phyloP scores from a whole-genome alignment of 2,329 filamentous ascomycete genomes.

The Blumeria hordei region DNA sequence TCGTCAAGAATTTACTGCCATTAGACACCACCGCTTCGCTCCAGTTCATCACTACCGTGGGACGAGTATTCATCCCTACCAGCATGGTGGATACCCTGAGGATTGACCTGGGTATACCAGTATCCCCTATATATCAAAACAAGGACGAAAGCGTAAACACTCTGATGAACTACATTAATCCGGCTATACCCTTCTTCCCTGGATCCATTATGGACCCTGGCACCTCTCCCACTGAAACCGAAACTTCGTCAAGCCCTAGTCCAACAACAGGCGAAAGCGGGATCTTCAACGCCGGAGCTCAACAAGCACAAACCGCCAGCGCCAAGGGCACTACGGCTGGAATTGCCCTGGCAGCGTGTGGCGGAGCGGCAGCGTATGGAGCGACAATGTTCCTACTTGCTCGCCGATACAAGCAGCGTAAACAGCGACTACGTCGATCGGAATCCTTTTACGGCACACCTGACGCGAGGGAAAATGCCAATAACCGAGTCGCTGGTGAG shows the following conservation, averaged over 20 bases:
- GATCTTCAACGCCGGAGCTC: constrained; percentile 17
- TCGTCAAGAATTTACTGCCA: constrained; percentile 49
- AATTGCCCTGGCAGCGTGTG: constrained; percentile 38
- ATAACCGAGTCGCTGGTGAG: constrained; percentile 25
- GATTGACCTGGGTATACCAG: constrained; percentile 44
- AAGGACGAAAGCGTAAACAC: constrained; percentile 38
- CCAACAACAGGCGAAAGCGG: constrained; percentile 17
- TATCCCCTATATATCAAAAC: constrained; percentile 54
- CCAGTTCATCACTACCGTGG: constrained; percentile 63
- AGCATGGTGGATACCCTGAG: constrained; percentile 42
- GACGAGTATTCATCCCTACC: constrained; percentile 50
- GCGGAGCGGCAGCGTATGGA: constrained; percentile 45
- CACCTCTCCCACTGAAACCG: constrained; percentile 16
- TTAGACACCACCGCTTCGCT: constrained; percentile 44
- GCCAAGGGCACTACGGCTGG: constrained; percentile 39
- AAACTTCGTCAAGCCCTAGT: constrained; percentile 14
- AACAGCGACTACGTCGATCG: constrained; percentile 29
- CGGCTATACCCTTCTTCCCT: constrained; percentile 32
- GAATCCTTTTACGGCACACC: constrained; percentile 30
- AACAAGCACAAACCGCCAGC: constrained; percentile 23
- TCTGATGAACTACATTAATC: constrained; percentile 63
- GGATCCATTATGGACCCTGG: constrained; percentile 18
- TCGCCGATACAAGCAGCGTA: constrained; percentile 43
- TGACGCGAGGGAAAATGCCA: constrained; percentile 20
- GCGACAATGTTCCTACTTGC: constrained; percentile 57